Conservation (phyloP, 108 stramenopile genomes). For the Stephanodiscus triporus region DNA sequence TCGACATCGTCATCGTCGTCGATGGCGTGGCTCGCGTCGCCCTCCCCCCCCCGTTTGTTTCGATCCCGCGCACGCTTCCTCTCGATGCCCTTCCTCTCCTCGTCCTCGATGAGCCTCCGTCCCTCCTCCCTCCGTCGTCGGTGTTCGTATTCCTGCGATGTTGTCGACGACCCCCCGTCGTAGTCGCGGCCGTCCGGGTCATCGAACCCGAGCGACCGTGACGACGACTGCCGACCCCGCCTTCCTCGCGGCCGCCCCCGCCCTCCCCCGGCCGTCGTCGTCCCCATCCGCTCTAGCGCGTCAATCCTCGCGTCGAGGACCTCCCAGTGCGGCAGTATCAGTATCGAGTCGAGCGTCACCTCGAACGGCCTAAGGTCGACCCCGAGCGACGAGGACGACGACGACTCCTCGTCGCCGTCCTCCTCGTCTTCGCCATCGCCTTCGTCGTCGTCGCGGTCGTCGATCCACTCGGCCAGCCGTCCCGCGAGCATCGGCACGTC, state of each 20-base stretch:
- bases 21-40: constrained; percentile 8
- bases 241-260: background rate
- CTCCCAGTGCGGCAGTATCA: constrained; percentile 74
- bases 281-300: constrained; percentile 12
- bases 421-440: background rate
- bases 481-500: constrained; percentile 51
- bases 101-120: constrained; percentile 52
- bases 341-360: constrained; percentile 69
- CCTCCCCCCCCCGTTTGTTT: constrained; percentile 14
- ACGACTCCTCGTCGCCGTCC: background rate
- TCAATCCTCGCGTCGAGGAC: constrained; percentile 46
- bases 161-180: background rate
- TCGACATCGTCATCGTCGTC: constrained; percentile 14
- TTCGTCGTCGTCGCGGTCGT: constrained; percentile 14
- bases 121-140: constrained; percentile 47
- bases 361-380: constrained; percentile 55
- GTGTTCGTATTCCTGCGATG: constrained; percentile 22
- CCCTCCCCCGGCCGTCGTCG: background rate
- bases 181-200: background rate
- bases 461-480: constrained; percentile 69
- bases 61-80: constrained; percentile 45
- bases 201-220: too few species aligned
- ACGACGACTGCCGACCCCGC: background rate
- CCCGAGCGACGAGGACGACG: background rate
- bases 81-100: constrained; percentile 53